These are phyloP conservation scores for Hirschioporus abietinus DNA, from an alignment of 768 basidiomycete genomes.

Conservation along the genomic window DNA sequence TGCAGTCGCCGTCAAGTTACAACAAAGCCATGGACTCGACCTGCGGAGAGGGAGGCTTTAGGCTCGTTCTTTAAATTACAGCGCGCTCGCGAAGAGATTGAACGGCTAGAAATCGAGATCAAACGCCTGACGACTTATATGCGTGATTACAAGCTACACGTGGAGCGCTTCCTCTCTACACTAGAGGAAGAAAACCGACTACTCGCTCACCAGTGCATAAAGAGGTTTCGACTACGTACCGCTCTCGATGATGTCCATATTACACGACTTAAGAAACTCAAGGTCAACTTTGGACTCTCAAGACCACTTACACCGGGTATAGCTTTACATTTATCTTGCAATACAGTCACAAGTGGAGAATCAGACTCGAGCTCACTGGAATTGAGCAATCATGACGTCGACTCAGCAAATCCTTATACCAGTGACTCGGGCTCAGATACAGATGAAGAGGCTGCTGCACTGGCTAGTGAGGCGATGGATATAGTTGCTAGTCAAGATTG, in stretches of 20 bases:
- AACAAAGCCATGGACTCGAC: constrained; percentile 17
- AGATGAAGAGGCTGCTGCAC: background rate
- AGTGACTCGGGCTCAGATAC: background rate
- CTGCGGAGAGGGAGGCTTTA: constrained; percentile 10
- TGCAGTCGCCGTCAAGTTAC: constrained; percentile 16
- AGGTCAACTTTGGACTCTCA: background rate
- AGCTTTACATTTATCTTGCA: background rate
- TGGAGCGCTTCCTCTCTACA: background rate
- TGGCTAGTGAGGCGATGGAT: background rate
- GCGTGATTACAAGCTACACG: constrained; percentile 9
- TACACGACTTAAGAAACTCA: background rate
- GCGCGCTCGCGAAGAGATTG: constrained; percentile 15
- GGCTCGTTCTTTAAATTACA: constrained; percentile 17
- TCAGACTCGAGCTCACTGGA: background rate
- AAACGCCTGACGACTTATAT: constrained; percentile 14
- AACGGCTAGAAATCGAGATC: constrained; percentile 19
- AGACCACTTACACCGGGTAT: background rate
- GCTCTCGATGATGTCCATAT: background rate
- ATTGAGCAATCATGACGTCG: background rate
- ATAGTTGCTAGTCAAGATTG: background rate
- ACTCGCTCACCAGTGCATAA: background rate
- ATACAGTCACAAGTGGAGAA: background rate
- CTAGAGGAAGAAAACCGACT: background rate
- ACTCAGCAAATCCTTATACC: background rate
- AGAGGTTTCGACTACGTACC: background rate